Percentiles rank a stretch among this genome's conserved stretches.
phyloP scores from a whole-genome alignment of 2,329 filamentous ascomycete genomes.

The Lecanicillium sp. region DNA sequence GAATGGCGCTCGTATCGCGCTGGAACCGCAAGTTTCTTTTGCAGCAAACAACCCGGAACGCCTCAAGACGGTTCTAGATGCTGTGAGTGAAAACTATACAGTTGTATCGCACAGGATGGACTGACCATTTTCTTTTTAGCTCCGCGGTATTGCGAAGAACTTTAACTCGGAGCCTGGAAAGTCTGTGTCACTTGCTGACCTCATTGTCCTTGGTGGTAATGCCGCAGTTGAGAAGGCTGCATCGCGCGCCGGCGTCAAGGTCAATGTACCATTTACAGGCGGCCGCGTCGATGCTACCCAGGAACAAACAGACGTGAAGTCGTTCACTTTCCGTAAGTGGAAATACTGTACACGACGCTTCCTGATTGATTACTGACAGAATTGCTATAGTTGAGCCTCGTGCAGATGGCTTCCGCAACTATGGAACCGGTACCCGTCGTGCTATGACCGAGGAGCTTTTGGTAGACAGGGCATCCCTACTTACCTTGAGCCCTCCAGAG shows the following conservation, averaged over 20 bases:
- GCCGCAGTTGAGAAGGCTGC: conserved; percentile 68
- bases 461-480: conserved; percentile 62
- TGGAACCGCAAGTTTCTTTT: conserved; percentile 65
- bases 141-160: conserved; percentile 3
- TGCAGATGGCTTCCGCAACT: conserved; percentile 76
- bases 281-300: conserved; percentile 65
- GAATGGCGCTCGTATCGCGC: conserved; percentile 70
- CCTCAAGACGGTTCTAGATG: conserved; percentile 50
- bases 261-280: conserved; percentile 62
- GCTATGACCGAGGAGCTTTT: conserved; percentile 61
- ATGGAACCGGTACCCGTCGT: conserved; percentile 52
- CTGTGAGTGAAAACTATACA: conserved; percentile 56
- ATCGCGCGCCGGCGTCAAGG: conserved; percentile 31
- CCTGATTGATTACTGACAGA: neutral
- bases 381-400: conserved; percentile 45
- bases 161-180: conserved; percentile 43
- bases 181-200: conserved; percentile 67
- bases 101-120: neutral
- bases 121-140: conserved; percentile 1
- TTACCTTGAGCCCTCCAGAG: conserved; percentile 64
- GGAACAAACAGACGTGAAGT: conserved; percentile 61
- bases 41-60: conserved; percentile 64
- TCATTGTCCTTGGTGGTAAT: conserved; percentile 66
- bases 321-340: conserved; percentile 42
- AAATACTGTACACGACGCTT: no score